A percentile compares a stretch with the other conserved stretches of the same genome.
phyloP scores from a whole-genome alignment of 805 yeast species.

The Candida xiaguanensis region DNA sequence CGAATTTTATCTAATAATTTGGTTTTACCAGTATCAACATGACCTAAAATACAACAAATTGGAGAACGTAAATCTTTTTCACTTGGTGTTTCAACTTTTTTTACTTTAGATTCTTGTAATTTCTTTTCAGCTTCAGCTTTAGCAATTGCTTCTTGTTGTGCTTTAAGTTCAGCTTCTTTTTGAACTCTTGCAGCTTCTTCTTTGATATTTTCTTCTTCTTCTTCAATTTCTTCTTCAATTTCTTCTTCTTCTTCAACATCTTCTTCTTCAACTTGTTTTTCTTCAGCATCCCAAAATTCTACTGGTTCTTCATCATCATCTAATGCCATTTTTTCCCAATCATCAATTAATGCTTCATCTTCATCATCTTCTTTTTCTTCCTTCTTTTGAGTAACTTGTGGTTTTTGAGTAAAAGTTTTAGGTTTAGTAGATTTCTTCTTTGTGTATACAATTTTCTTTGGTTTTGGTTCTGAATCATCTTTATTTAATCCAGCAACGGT shows the following conservation, averaged over 20 bases:
- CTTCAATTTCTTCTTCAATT: constrained; percentile 27
- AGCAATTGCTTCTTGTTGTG: constrained; percentile 23
- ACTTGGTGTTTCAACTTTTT: constrained; percentile 22
- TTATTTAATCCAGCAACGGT: constrained; percentile 68
- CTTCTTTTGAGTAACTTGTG: constrained; percentile 15
- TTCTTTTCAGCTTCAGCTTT: constrained; percentile 21
- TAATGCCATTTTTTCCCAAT: constrained; percentile 76
- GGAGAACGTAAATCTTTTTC: constrained; percentile 87
- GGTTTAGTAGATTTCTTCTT: constrained; percentile 60
- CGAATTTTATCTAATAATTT: constrained; percentile 94
- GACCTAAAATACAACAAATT: constrained; percentile 98
- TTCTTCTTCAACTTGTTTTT: constrained; percentile 24
- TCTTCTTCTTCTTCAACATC: constrained; percentile 30
- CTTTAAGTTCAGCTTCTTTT: constrained; percentile 25
- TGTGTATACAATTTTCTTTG: constrained; percentile 68
- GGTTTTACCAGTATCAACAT: constrained; percentile 99
- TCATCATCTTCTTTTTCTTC: constrained; percentile 23
- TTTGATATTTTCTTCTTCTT: constrained; percentile 26
- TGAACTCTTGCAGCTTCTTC: constrained; percentile 26
- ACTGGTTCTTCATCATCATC: constrained; percentile 58
- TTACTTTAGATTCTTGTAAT: constrained; percentile 19
- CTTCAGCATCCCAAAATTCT: constrained; percentile 50
- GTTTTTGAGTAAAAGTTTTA: constrained; percentile 33
- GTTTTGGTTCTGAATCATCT: constrained; percentile 31
- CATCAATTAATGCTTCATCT: constrained; percentile 67